phyloP scores from a whole-genome alignment of 208 protist species.

The Acanthamoeba healyi region DNA sequence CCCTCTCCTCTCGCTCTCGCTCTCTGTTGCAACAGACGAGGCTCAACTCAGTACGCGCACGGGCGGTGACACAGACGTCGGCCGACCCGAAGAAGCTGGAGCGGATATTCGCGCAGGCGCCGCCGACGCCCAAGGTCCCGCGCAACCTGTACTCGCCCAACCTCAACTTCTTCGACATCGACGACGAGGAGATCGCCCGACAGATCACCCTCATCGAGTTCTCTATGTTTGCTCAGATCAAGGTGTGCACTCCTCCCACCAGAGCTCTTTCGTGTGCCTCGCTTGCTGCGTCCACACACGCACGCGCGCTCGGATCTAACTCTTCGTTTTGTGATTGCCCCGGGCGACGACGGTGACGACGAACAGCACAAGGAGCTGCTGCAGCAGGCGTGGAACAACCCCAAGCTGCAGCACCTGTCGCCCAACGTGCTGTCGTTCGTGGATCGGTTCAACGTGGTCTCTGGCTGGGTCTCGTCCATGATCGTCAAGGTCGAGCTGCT shows the following conservation, averaged over 20 bases:
- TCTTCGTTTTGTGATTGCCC: background rate
- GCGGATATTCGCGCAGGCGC: constrained; percentile 34
- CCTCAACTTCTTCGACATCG: constrained; percentile 80
- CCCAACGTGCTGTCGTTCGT: constrained; percentile 68
- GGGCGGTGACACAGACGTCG: background rate
- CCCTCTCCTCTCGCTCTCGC: background rate
- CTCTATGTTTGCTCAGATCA: constrained; percentile 56
- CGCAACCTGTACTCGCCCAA: constrained; percentile 34
- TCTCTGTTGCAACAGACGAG: background rate
- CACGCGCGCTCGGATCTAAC: too few species aligned
- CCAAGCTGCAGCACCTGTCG: constrained; percentile 48
- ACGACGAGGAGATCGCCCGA: constrained; percentile 80
- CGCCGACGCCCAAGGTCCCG: constrained; percentile 24
- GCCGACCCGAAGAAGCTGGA: constrained; percentile 44
- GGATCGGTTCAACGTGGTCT: constrained; percentile 66
- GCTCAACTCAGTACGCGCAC: background rate
- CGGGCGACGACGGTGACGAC: too few species aligned
- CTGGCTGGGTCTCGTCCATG: constrained; percentile 44
- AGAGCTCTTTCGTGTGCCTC: background rate
- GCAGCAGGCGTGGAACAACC: constrained; percentile 60
- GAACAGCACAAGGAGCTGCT: constrained; percentile 57
- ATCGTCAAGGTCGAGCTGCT: constrained; percentile 50
- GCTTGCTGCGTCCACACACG: background rate
- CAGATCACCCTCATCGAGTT: constrained; percentile 71
- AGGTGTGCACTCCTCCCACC: background rate